Evolutionary conservation across 2,329 filamentous ascomycete genomes (phyloP), one percentile per base, ranked within the genome.

Genomic region (Ceratocystis papillata): DNA sequence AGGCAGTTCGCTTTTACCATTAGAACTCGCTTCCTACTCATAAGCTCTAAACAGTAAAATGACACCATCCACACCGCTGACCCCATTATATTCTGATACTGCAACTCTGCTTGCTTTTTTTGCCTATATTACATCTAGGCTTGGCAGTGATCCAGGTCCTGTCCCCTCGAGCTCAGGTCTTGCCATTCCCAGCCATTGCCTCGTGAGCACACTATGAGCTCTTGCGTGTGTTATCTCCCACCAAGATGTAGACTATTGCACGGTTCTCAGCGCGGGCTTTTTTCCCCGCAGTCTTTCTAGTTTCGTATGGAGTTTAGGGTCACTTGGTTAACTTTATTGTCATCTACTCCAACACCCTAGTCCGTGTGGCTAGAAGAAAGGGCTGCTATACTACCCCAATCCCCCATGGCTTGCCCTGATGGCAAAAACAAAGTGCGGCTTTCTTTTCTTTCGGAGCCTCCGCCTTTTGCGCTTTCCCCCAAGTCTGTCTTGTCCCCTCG

Each of bases 241-340:
- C 25, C 48, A 15, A 22, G 25, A 22, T 17, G 6, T 15, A 28
- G 8, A 12, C 5, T 15, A 53, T 53, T 53, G 6, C 48, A 53
- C 22, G 48, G 48, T 5, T 20, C 20, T 53, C 5, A 22, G n/a
- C 48, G n/a, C 22, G 8, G 37, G 5, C 48, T 10, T 10, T 28
- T 22, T 28, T 28, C 48, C 22, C 48, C 48, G 48, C 22, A 25
- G 20, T 53, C 8, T 53, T 2, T 53, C 20, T 53, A 25, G 48
- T 22, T 15, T 53, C 48, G 22, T 28, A 53, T 25, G 22, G 48
- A 33, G 8, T 8, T 37, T 59, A 59, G 6, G 12, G 55, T 59
- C 28, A 30, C 30, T 33, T 59, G 55, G 17, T 20, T 59, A 59
- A 59, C 55, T 37, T 37, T 37, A 59, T 59, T 59, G 55, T 59